Evolutionary conservation across 257 asterid genomes (phyloP).

Genomic region (Ballota nigra): DNA sequence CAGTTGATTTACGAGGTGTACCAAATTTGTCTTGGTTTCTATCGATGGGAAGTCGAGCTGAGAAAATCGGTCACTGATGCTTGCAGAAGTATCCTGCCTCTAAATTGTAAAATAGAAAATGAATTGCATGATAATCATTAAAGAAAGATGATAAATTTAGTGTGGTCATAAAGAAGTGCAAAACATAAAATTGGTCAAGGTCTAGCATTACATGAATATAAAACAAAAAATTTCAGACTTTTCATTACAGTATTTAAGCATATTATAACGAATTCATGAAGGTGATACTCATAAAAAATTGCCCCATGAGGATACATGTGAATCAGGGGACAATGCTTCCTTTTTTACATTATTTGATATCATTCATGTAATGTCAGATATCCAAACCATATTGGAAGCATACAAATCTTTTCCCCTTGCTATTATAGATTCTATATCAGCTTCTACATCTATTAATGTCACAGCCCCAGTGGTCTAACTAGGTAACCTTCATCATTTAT

Average conservation of each 20-base stretch:
- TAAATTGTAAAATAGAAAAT: conserved; percentile 27
- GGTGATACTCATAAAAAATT: neutral
- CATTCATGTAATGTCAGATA: neutral
- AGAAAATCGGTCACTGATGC: conserved; percentile 34
- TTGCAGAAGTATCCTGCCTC: conserved; percentile 35
- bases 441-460: neutral
- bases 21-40: conserved; percentile 39
- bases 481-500: neutral
- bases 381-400: neutral
- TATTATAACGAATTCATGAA: neutral
- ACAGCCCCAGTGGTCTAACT: neutral
- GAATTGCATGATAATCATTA: neutral
- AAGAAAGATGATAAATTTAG: neutral
- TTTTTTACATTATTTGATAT: neutral
- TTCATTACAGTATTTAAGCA: neutral
- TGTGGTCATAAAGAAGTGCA: neutral
- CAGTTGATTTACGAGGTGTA: conserved; percentile 11
- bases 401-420: neutral
- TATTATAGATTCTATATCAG: neutral
- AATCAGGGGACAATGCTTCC: neutral
- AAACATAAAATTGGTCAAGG: neutral
- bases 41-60: conserved; percentile 50
- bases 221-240: neutral
- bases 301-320: neutral
- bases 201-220: conserved; percentile 6